Conservation (phyloP, 345 rosid genomes). For the Syzygium oleosum region DNA sequence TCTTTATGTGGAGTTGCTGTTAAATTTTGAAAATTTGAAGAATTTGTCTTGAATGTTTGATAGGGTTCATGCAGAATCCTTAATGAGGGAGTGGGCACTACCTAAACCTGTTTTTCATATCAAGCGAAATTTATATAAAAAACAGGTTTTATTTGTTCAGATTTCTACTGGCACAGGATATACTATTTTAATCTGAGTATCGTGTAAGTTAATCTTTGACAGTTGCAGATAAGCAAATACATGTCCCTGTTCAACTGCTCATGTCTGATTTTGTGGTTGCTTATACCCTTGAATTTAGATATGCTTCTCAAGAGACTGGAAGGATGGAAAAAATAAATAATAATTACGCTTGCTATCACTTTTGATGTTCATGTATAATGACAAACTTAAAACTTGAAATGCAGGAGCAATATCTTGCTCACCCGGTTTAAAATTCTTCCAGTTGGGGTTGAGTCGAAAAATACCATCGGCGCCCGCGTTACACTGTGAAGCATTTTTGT, state of each 20-base stretch:
- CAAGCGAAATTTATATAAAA: neutral
- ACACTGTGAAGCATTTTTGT: constrained; percentile 63
- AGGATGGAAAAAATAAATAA: neutral
- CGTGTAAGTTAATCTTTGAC: neutral
- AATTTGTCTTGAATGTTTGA: neutral
- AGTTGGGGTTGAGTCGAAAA: constrained; percentile 89
- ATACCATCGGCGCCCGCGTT: constrained; percentile 77
- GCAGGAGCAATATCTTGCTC: constrained; percentile 3
- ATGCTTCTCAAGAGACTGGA: neutral
- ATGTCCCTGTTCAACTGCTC: neutral
- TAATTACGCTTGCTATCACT: neutral
- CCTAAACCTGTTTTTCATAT: neutral
- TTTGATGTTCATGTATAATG: neutral
- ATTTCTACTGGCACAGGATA: neutral
- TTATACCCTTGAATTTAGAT: neutral
- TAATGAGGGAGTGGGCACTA: neutral
- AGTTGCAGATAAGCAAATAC: too few species aligned
- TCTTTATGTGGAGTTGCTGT: neutral
- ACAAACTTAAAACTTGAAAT: neutral
- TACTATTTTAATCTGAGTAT: neutral
- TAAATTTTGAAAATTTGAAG: neutral
- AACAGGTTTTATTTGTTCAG: neutral
- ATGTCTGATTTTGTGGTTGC: neutral
- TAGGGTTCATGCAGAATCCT: neutral
- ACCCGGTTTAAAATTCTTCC: constrained; percentile 93